phyloP scores from a whole-genome alignment of 805 yeast species.

The Yarrowia divulgata region DNA sequence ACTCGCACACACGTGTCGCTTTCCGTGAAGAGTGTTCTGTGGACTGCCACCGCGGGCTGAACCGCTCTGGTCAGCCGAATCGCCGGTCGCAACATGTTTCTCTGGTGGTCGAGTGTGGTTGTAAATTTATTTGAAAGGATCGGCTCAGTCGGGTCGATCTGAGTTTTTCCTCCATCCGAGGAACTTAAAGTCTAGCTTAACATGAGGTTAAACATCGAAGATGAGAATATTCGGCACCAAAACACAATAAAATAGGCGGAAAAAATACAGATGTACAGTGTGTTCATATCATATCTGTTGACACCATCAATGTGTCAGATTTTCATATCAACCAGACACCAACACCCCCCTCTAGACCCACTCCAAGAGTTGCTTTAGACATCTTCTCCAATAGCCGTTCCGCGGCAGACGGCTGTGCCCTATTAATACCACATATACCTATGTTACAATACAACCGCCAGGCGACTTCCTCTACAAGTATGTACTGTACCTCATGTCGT shows the following conservation, averaged over 20 bases:
- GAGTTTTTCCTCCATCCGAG: conserved; percentile 7
- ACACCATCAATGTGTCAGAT: too few relatives aligned
- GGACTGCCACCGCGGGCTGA: background rate
- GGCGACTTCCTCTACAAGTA: too few relatives aligned
- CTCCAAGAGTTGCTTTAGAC: background rate
- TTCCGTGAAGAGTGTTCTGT: conserved; percentile 15
- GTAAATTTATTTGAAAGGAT: background rate
- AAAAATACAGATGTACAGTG: too few relatives aligned
- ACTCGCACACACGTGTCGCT: conserved; percentile 29
- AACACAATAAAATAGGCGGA: too few relatives aligned
- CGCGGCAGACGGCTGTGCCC: background rate
- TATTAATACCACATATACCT: too few relatives aligned
- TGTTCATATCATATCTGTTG: too few relatives aligned
- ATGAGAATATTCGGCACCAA: too few relatives aligned
- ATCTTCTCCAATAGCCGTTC: background rate
- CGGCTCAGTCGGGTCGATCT: conserved; percentile 18
- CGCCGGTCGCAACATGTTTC: conserved; percentile 20
- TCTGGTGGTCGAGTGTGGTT: background rate
- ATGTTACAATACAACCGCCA: too few relatives aligned
- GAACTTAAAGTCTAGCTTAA: conserved; percentile 2
- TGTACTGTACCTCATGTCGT: too few relatives aligned
- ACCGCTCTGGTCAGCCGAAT: conserved; percentile 12
- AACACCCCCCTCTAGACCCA: too few relatives aligned
- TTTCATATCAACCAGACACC: too few relatives aligned
- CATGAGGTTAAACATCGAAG: background rate